Evolutionary conservation across 176 grass and related monocot species (phyloP).

Genomic region (Oryza glaberrima): DNA sequence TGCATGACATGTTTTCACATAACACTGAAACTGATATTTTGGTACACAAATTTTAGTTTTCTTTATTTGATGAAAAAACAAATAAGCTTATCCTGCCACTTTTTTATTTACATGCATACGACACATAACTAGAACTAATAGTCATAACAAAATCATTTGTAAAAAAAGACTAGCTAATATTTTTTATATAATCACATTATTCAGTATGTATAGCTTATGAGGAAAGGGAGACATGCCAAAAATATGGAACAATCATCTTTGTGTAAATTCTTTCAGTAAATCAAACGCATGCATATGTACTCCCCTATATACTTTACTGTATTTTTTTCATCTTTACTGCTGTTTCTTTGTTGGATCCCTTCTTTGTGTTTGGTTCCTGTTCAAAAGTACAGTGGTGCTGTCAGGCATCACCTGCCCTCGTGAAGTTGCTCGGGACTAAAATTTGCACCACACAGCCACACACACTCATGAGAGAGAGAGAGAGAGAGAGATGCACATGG

Average conservation of each 20-base stretch:
- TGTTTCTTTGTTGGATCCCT: slow-evolving; percentile 5
- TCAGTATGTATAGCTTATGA: not conserved
- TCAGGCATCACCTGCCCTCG: slow-evolving; percentile 37
- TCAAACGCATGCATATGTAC: not conserved
- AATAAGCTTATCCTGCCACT: not conserved
- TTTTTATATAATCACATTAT: not conserved
- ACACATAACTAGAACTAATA: not conserved
- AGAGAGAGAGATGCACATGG: slow-evolving; percentile 15
- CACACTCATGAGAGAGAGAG: not conserved
- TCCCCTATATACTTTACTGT: not conserved
- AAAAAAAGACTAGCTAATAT: not conserved
- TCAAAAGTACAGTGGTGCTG: slow-evolving; percentile 48
- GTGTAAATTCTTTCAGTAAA: slow-evolving; percentile 24
- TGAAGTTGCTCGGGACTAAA: not conserved
- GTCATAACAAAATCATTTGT: too few species aligned
- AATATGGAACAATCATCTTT: not conserved
- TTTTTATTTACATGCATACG: not conserved
- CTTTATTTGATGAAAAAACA: not conserved
- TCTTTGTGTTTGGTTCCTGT: slow-evolving; percentile 15
- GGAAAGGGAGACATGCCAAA: not conserved
- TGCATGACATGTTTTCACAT: not conserved
- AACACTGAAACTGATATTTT: not conserved
- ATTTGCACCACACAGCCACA: not conserved
- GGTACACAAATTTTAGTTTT: not conserved
- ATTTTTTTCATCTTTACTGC: not conserved